phyloP scores from a whole-genome alignment of 495 filamentous ascomycete genomes.

The Xylona heveae region DNA sequence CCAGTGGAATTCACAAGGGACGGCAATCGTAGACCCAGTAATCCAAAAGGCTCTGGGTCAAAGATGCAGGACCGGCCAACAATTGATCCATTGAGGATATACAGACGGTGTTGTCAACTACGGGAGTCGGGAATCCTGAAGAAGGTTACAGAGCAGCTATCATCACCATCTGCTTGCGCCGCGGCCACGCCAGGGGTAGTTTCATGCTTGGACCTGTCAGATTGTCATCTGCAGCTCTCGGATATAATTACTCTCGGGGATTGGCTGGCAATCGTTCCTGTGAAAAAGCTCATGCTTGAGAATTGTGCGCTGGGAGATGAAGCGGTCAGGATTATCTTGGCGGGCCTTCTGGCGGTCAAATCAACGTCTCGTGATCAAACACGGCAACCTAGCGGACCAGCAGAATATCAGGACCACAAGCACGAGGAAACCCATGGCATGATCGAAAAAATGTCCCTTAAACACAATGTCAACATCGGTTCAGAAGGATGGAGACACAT shows the following conservation, averaged over 20 bases:
- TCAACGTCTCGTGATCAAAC: constrained; percentile 13
- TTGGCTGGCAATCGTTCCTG: constrained; percentile 82
- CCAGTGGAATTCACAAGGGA: constrained; percentile 56
- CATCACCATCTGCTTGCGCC: constrained; percentile 36
- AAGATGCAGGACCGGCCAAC: constrained; percentile 51
- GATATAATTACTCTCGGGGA: constrained; percentile 78
- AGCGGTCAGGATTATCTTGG: constrained; percentile 65
- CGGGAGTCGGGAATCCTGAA: constrained; percentile 79
- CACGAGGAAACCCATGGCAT: constrained; percentile 37
- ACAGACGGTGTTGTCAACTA: constrained; percentile 83
- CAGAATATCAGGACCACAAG: constrained; percentile 14
- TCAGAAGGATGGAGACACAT: constrained; percentile 83
- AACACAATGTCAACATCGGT: constrained; percentile 69
- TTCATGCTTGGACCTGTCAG: constrained; percentile 59
- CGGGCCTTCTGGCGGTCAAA: constrained; percentile 67
- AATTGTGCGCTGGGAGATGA: constrained; percentile 74
- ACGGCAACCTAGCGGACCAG: too few species aligned
- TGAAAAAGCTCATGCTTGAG: constrained; percentile 66
- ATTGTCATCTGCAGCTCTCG: constrained; percentile 59
- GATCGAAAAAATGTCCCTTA: constrained; percentile 74
- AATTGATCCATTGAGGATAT: constrained; percentile 81
- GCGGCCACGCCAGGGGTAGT: constrained; percentile 46
- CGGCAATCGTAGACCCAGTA: constrained; percentile 3
- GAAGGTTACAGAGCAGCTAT: constrained; percentile 70
- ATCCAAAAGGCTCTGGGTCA: constrained; percentile 13